phyloP scores from a whole-genome alignment of 768 basidiomycete species.

The Exidia glandulosa region DNA sequence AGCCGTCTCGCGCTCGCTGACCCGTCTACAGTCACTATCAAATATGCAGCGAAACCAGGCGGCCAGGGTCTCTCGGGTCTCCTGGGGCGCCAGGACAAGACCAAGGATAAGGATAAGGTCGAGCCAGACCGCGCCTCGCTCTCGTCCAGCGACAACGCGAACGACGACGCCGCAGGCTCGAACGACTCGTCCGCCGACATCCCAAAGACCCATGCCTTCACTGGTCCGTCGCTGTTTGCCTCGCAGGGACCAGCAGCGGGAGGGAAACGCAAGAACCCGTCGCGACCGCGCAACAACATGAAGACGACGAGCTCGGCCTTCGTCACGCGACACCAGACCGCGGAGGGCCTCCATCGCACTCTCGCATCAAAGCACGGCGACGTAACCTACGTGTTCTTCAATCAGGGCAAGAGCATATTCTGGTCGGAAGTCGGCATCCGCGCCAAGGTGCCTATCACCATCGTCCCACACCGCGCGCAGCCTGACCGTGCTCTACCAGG shows the following conservation, averaged over 20 bases:
- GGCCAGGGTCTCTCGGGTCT: slow-evolving; percentile 58
- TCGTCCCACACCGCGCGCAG: background rate
- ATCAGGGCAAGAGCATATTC: slow-evolving; percentile 68
- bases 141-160: slow-evolving; percentile 73
- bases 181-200: slow-evolving; percentile 14
- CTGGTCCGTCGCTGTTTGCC: slow-evolving; percentile 37
- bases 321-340: slow-evolving; percentile 73
- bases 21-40: background rate
- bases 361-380: slow-evolving; percentile 79
- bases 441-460: slow-evolving; percentile 47
- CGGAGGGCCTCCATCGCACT: slow-evolving; percentile 62
- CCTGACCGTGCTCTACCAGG: slow-evolving; percentile 32
- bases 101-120: slow-evolving; percentile 25
- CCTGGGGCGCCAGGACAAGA: slow-evolving; percentile 42
- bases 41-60: slow-evolving; percentile 5
- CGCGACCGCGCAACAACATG: slow-evolving; percentile 84
- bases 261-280: slow-evolving; percentile 51
- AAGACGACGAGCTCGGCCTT: slow-evolving; percentile 88
- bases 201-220: slow-evolving; percentile 28
- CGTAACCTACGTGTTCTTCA: slow-evolving; percentile 77
- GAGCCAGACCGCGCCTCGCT: slow-evolving; percentile 54
- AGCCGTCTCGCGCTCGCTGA: background rate
- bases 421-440: slow-evolving; percentile 85
- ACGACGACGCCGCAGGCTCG: slow-evolving; percentile 30
- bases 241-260: slow-evolving; percentile 28